Base-by-base conservation (phyloP, 768 basidiomycete genomes). In the Kwoniella pini region DNA sequence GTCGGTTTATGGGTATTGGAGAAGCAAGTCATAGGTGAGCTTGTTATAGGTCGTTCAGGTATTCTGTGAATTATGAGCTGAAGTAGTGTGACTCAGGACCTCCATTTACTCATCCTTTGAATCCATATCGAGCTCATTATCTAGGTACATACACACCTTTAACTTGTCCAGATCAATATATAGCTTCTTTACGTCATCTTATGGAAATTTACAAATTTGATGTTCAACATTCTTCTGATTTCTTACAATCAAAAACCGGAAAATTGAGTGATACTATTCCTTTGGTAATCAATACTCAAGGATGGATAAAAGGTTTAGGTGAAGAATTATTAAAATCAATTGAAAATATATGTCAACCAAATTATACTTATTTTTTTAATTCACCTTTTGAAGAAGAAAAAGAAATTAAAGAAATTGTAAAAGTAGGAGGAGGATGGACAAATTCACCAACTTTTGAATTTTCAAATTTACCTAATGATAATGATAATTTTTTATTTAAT, bases 271-370 rank as follows among this genome's bases (percentile, higher is more conserved):
- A 49, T 49, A 62, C 79, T 26, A 84, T 93, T 4, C 95, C 95
- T 0, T 84, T 97, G 17, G 85, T 97, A 15, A 84, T 98, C 53
- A 99, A 98, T 75, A 97, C 90, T 0, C 94, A 95, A 86, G 95
- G 95, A 1, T 99, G 95, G 95, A 84, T 84, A 4, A 97, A 94
- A 75, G 95, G 95, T 6, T 84, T 96, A 2, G 95, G 95, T 2
- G 87, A 85, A 15, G 90, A 95, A 68, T 79, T 98, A 11, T 84
- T 85, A 1, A 75, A 74, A 13, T 84, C 84, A 63, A 87, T 99
- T 48, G 87, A 93, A 67, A 83, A 83, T 10, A 79, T 86, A 31
- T 79, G 85, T 4, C 81, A 83, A 22, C 85, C 90, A 0, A 85
- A 85, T 0, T 80, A 85, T 57, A 77, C 88, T 22, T 90, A 85